Conservation (phyloP, 2,329 filamentous ascomycete species). For the Pochonia chlamydosporia region DNA sequence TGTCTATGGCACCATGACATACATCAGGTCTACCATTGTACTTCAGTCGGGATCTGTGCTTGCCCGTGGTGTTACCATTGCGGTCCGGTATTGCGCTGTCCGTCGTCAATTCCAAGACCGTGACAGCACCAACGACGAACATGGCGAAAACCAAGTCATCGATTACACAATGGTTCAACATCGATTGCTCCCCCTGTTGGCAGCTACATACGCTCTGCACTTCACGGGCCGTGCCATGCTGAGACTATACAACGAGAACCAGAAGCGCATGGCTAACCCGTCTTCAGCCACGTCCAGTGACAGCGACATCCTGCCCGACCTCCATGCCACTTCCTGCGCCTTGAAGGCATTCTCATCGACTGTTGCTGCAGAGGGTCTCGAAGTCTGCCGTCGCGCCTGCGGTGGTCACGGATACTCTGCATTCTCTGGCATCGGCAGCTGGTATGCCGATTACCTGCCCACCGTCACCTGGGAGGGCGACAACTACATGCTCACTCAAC, state of each 20-base stretch:
- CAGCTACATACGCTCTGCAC: conserved; percentile 70
- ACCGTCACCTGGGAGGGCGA: conserved; percentile 68
- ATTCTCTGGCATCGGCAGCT: conserved; percentile 70
- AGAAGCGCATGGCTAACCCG: conserved; percentile 52
- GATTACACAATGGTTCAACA: conserved; percentile 81
- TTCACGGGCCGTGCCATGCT: conserved; percentile 77
- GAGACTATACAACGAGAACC: conserved; percentile 64
- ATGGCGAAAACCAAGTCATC: conserved; percentile 66
- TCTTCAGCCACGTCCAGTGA: conserved; percentile 27
- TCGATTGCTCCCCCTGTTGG: conserved; percentile 64
- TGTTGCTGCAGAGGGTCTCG: conserved; percentile 67
- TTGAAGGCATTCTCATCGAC: conserved; percentile 69
- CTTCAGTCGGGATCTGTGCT: conserved; percentile 66
- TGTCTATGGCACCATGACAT: conserved; percentile 71
- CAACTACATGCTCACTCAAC: conserved; percentile 79
- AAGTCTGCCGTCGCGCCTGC: conserved; percentile 68
- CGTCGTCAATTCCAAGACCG: conserved; percentile 74
- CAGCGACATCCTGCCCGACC: conserved; percentile 63
- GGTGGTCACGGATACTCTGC: conserved; percentile 72
- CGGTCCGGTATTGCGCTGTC: conserved; percentile 67
- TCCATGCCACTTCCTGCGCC: conserved; percentile 72
- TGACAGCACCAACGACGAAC: conserved; percentile 52
- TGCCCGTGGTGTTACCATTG: conserved; percentile 72
- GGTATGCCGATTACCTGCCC: conserved; percentile 73
- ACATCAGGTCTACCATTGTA: conserved; percentile 68